A percentile compares a stretch with the other conserved stretches of the same genome.
Conservation (phyloP, 768 basidiomycete species). For the Gymnopilus dilepis region DNA sequence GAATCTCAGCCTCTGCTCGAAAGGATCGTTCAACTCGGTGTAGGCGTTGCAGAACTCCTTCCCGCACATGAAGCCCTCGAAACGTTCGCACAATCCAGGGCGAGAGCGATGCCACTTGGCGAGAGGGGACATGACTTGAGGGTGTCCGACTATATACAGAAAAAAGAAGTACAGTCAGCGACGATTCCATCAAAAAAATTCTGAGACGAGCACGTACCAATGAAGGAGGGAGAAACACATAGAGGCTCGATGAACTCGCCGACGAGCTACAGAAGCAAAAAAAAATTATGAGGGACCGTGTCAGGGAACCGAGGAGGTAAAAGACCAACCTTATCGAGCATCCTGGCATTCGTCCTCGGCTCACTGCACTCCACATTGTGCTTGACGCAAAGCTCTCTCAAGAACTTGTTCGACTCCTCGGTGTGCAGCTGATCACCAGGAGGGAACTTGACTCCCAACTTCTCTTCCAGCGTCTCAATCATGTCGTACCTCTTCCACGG, state of each 20-base stretch:
- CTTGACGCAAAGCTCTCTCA: constrained; percentile 86
- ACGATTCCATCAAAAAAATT: neutral
- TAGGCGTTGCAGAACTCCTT: constrained; percentile 99
- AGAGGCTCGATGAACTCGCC: constrained; percentile 98
- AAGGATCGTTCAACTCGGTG: constrained; percentile 99
- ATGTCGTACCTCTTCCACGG: constrained; percentile 99
- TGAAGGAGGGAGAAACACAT: constrained; percentile 96
- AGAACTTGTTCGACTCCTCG: constrained; percentile 85
- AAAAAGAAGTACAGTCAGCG: constrained; percentile 6
- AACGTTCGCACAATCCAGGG: constrained; percentile 96
- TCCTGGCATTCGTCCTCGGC: constrained; percentile 91
- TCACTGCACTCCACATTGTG: constrained; percentile 97
- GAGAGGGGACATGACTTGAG: constrained; percentile 99
- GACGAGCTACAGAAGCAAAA: constrained; percentile 66
- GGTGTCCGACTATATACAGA: constrained; percentile 81
- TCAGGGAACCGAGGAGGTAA: neutral
- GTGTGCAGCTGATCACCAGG: constrained; percentile 90
- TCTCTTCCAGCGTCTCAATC: constrained; percentile 95
- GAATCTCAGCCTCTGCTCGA: constrained; percentile 93
- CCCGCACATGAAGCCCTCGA: constrained; percentile 97
- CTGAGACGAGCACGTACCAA: constrained; percentile 53
- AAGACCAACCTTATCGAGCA: constrained; percentile 85
- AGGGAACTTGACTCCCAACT: constrained; percentile 91
- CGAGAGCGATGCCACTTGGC: constrained; percentile 99
- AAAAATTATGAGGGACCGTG: neutral